Evolutionary conservation across 176 grass and related monocot genomes (phyloP), one percentile per base, ranked within the genome.

Genomic region (Neostapfia colusana): DNA sequence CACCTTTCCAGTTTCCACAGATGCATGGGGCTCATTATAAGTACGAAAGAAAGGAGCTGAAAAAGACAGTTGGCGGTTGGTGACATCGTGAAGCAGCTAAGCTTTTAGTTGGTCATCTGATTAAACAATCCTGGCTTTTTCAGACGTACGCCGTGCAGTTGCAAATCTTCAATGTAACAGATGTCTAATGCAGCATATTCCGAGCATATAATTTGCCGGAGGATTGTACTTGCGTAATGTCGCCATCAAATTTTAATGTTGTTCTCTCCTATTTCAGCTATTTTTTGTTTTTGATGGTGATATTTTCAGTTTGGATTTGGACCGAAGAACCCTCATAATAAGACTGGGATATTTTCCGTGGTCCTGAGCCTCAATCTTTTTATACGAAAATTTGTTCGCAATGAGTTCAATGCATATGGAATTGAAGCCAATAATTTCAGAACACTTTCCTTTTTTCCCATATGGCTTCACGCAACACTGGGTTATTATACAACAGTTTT

Each of bases 1-100:
- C 53, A 81, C 16, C 71, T n/a, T n/a, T n/a, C n/a, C n/a, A n/a
- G n/a, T 81, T 81, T 75, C 54, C 55, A 63, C 7, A 9, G 1
- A 24, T 46, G 16, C 76, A 28, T 39, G 67, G 31, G 70, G 46
- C 28, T 46, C 21, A 58, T 46, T 11, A 12, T 43, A 39, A 43
- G 43, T 12, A 45, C 43, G n/a, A n/a, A n/a, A n/a, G 43, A 45
- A 27, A 72, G 21, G 43, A 28, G 35, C 17, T 34, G 53, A 82
- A 10, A 75, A 10, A 13, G 81, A 75, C 4, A 2, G 14, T 60
- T 15, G n/a, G 6, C 7, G 31, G 79, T 75, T 24, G 40, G 64
- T 61, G 26, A 40, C 69, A n/a, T n/a, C n/a, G n/a, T n/a, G n/a
- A n/a, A n/a, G n/a, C n/a, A n/a, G n/a, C n/a, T n/a, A n/a, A n/a